Conservation (phyloP, 345 rosid species). For the Draba incana region DNA sequence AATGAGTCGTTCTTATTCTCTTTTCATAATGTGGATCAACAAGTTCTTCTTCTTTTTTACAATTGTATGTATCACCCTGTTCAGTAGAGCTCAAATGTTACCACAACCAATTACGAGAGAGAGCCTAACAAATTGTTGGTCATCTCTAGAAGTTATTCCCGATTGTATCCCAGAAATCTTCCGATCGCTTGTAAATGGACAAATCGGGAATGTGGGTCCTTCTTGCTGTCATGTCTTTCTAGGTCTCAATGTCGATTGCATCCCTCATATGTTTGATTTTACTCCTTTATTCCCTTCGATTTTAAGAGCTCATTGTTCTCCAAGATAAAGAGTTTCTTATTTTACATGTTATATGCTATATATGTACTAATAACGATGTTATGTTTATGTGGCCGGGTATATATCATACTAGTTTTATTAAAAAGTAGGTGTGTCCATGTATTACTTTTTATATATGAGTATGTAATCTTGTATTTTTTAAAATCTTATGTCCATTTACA, state of each 20-base stretch:
- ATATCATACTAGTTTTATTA: too few species aligned
- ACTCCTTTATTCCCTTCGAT: conserved; percentile 23
- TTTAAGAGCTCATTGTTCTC: conserved; percentile 28
- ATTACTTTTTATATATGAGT: too few species aligned
- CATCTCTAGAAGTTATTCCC: conserved; percentile 30
- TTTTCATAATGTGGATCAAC: conserved; percentile 27
- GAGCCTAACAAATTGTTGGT: conserved; percentile 25
- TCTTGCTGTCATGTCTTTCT: conserved; percentile 36
- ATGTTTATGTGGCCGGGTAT: neutral
- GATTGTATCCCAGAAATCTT: conserved; percentile 31
- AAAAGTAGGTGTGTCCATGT: too few species aligned
- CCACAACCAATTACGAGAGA: neutral
- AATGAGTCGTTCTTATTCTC: neutral
- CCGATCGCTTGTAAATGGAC: conserved; percentile 20
- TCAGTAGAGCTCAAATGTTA: conserved; percentile 9
- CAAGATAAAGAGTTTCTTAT: neutral
- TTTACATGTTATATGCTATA: neutral
- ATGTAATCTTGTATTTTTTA: too few species aligned
- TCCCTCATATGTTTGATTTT: conserved; percentile 22
- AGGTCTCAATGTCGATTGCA: conserved; percentile 25
- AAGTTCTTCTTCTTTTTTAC: conserved; percentile 14
- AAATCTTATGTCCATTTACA: too few species aligned
- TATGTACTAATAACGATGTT: neutral
- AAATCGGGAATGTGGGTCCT: conserved; percentile 10
- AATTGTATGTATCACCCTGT: neutral